Evolutionary conservation across 306 rosid genomes (phyloP), one percentile per base, ranked within the genome.

Genomic region (Cicer cuneatum): DNA sequence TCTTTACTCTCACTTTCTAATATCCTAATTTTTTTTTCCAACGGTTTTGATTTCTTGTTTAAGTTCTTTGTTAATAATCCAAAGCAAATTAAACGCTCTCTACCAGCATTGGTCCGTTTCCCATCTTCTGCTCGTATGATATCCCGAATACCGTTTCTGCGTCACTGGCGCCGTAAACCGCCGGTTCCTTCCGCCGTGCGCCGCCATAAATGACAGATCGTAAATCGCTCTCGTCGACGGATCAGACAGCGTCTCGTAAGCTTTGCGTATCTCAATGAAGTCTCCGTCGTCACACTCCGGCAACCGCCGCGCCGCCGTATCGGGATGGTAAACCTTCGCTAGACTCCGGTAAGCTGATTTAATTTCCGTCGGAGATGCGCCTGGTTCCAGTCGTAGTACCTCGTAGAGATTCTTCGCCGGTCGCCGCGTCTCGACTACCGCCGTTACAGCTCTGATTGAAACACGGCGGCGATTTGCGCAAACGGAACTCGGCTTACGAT

Each of bases 21-120:
- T 2, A 24, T 24, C 29, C 29, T 24, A 24, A 24, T 24, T 24
- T 24, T 21, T 24, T 2, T 24, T 24, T 24, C 3, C 29, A 24
- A 24, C 29, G 29, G 29, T 24, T 24, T 24, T 24, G 3, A 24
- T 24, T n/a, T 13, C 5, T 39, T 9, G 38, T 59, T 61, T 7
- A 40, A 40, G 33, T 65, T 35, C 37, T 39, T 58, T 51, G 18
- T 64, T 40, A 45, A 53, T 78, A 1, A 1, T 7, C 24, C 51
- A 1, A 37, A 37, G 15, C 7, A 48, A 47, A 6, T 52, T 40
- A 10, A 24, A 10, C 72, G 48, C 61, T 51, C 6, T 42, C 77
- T 93, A 93, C 98, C 98, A 93, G 79, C 98, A 93, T 89, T 93
- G 98, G 35, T 93, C 97, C 19, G 97, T 93, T 72, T 93, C 97